These are phyloP conservation scores for Botryotinia narcissicola DNA, from an alignment of 2,329 filamentous ascomycete species.

Conservation along the genomic window DNA sequence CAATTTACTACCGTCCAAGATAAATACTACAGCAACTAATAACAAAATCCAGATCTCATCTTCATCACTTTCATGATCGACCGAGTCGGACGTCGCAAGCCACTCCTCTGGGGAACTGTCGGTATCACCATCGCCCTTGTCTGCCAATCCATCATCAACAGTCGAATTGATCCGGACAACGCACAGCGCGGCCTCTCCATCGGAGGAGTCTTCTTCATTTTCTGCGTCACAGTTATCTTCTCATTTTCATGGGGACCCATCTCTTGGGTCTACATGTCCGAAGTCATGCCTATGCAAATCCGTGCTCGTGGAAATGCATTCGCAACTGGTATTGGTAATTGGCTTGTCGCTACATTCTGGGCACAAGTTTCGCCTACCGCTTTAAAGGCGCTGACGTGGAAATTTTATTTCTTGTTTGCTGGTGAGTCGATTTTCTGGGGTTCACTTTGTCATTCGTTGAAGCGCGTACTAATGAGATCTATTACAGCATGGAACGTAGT, in stretches of 20 bases:
- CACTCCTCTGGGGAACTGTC: conserved; percentile 52
- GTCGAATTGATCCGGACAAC: conserved; percentile 45
- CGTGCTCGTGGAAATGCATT: conserved; percentile 58
- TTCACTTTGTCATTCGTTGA: not conserved
- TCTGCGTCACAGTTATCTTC: conserved; percentile 58
- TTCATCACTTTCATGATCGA: conserved; percentile 59
- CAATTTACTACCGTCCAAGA: not conserved
- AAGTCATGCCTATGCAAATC: conserved; percentile 66
- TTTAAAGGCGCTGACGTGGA: conserved; percentile 48
- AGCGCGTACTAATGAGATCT: not conserved
- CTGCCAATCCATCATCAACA: conserved; percentile 59
- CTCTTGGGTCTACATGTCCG: conserved; percentile 63
- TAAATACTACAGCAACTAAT: not conserved
- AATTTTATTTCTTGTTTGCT: conserved; percentile 58
- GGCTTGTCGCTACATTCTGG: conserved; percentile 58
- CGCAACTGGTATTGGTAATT: conserved; percentile 57
- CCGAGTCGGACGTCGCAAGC: conserved; percentile 50
- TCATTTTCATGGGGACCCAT: conserved; percentile 59
- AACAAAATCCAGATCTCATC: conserved; percentile 48
- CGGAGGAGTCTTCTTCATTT: conserved; percentile 64
- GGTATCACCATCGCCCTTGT: conserved; percentile 56
- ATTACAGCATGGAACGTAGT: conserved; percentile 29
- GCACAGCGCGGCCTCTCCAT: conserved; percentile 50
- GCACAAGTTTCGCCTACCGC: conserved; percentile 57
- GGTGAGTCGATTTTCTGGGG: conserved; percentile 16